Base-by-base conservation (phyloP, 805 yeast species). In the Candida pini region DNA sequence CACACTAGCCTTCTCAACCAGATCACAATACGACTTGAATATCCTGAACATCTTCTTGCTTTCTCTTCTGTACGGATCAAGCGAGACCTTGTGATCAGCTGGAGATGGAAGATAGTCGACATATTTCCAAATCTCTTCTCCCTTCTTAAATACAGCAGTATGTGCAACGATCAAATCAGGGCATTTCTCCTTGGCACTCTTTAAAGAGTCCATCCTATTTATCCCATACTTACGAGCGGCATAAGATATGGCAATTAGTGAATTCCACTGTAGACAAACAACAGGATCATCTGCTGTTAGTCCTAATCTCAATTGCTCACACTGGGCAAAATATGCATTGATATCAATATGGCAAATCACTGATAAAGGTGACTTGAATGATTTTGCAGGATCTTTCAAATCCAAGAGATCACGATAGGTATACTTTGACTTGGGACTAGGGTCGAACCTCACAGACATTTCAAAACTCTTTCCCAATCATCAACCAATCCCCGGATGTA, bases 281-380 rank as follows among this genome's bases (percentile, higher is more conserved):
- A 92, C 81, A 0, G 98, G 97, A 41, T 78, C 89, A 3, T 77
- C 74, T 2, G 63, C 64, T 2, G 78, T 58, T 12, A 81, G 60
- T 0, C 81, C 81, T 13, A 86, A 66, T 27, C 96, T 61, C 5
- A 85, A 64, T 45, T 82, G 90, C 50, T 92, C 97, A 20, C 81
- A 92, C 53, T 92, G 98, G 0, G 98, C 96, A 59, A 84, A 92
- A 57, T 89, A 92, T 9, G 97, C 97, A 61, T 92, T 95, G 49
- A 87, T 73, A 60, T 92, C 98, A 17, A 92, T 71, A 48, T 88
- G 94, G 6, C 82, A 88, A 25, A 92, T 73, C 17, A 83, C 82
- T 0, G 96, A 68, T 9, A 90, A 62, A 2, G 90, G 86, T 40
- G 88, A 78, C 6, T 51, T 47, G 53, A 73, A 78, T 2, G 92